Percentiles rank a stretch among this genome's conserved stretches.
phyloP scores from a whole-genome alignment of 129 eudicot genomes.

The Artemisia annua region DNA sequence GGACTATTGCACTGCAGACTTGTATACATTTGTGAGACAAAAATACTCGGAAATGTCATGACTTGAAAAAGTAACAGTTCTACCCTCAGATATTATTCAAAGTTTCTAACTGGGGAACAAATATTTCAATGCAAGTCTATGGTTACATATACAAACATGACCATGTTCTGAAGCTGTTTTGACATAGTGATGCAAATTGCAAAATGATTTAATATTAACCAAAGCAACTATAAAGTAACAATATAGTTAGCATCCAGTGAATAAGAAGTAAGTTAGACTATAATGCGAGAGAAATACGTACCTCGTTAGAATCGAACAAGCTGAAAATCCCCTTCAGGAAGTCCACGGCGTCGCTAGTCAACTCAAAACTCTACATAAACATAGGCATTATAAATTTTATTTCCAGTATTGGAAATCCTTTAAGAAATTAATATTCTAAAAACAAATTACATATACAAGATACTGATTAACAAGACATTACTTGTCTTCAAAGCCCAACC shows the following conservation, averaged over 20 bases:
- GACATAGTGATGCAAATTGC: neutral
- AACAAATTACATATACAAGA: neutral
- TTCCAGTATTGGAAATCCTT: neutral
- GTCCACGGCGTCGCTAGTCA: constrained; percentile 87
- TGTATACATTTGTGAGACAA: neutral
- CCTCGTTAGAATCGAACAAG: constrained; percentile 72
- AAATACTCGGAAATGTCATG: neutral
- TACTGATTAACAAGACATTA: neutral
- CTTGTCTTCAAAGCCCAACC: neutral
- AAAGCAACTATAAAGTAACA: constrained; percentile 17
- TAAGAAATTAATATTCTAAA: neutral
- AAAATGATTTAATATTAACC: neutral
- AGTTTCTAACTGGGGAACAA: constrained; percentile 10
- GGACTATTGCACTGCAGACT: neutral
- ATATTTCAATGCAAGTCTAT: neutral
- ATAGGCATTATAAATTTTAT: constrained; percentile 10
- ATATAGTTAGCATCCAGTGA: constrained; percentile 6
- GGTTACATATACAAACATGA: no score
- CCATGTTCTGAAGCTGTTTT: no score
- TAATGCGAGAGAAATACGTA: constrained; percentile 37
- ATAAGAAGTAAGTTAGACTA: constrained; percentile 9
- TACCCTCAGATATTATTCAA: constrained; percentile 5
- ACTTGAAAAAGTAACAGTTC: constrained; percentile 4
- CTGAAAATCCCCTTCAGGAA: constrained; percentile 77
- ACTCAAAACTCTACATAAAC: constrained; percentile 73